phyloP scores from a whole-genome alignment of 148 eudicot species.

The Heliamphora exappendiculata region DNA sequence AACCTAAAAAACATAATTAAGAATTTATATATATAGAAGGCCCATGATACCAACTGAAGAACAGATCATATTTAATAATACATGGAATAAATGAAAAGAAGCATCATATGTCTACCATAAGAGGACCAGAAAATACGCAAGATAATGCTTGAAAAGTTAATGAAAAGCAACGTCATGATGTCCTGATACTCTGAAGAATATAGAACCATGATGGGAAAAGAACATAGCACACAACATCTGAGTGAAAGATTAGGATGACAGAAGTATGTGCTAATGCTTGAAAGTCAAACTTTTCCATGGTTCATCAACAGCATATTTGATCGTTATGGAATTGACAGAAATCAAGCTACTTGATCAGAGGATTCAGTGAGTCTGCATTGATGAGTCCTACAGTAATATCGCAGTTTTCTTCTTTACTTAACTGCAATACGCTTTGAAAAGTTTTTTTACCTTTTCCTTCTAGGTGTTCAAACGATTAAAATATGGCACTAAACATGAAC shows the following conservation, averaged over 20 bases:
- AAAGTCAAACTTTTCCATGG: background rate
- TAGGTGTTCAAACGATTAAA: background rate
- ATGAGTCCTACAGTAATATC: background rate
- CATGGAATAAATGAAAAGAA: background rate
- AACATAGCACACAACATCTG: background rate
- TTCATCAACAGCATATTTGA: background rate
- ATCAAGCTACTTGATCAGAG: background rate
- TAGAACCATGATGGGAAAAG: background rate
- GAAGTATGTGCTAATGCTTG: background rate
- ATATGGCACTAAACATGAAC: background rate
- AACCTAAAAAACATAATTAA: slow-evolving; percentile 37
- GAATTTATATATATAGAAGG: background rate
- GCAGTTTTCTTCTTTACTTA: background rate
- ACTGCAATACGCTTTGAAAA: background rate
- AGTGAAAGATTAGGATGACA: background rate
- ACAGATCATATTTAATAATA: background rate
- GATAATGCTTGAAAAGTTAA: background rate
- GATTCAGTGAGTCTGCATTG: background rate
- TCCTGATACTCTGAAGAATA: background rate
- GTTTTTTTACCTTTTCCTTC: background rate
- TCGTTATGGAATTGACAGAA: background rate
- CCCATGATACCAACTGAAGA: background rate
- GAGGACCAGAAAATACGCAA: background rate
- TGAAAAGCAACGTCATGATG: no score
- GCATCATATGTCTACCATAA: background rate